Base-by-base conservation (phyloP, 306 rosid species). In the Cajanus cajan region DNA sequence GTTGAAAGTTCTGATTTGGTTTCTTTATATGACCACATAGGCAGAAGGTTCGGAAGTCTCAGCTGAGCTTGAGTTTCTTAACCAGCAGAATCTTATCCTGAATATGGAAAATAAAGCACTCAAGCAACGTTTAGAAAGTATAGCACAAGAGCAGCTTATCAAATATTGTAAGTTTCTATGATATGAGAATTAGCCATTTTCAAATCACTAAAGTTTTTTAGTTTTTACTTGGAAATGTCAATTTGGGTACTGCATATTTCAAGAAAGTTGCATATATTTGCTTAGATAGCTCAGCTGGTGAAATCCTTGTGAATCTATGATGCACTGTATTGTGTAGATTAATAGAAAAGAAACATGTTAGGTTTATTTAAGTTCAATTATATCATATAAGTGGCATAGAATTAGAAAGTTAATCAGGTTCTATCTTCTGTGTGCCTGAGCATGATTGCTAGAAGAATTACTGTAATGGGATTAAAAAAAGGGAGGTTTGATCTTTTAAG, bases 101-200 rank as follows among this genome's bases (percentile, higher is more conserved):
- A 85, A 90, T 89, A 89, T 96, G 99, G 99, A 96, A 83, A 96
- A 96, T 89, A 96, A 93, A 88, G 90, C 99, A 68, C 98, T 96
- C 78, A 93, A 93, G 85, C 98, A 96, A 68, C 98, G 99, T 55
- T 83, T 96, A 80, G 99, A 96, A 81, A 96, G 65, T 82, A 72
- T 93, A 86, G 90, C 96, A 47, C 99, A 96, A 82, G 99, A 93
- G 90, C 97, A 96, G 82, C 94, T 86, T 74, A 96, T 96, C 81
- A 96, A 96, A 90, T 89, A 90, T 75, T 68, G 99, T 96, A 88
- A 90, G 97, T 77, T 83, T 82, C 78, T 62, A 48, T 58, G 48
- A 25, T 58, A 66, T 68, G 48, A 76, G 51, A 36, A 51, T 76
- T 78, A 16, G 12, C 39, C 55, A 15, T 70, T 62, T 67, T 76